Evolutionary conservation across 106 monocot genomes (phyloP).

Genomic region (Acorus gramineus): DNA sequence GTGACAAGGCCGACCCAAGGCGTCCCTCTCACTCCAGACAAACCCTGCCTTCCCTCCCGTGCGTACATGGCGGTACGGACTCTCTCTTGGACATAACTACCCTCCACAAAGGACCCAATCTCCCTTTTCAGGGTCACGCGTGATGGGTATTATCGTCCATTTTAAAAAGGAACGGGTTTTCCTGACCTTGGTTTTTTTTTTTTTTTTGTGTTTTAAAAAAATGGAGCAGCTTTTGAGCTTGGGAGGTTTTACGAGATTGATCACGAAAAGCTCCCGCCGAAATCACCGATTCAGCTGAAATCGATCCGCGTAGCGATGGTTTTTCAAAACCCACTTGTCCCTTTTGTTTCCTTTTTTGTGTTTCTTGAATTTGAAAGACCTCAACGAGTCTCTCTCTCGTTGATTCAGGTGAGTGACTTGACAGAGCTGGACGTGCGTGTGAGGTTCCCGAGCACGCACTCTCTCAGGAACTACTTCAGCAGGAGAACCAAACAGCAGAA

Average conservation of each 20-base stretch:
- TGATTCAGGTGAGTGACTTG: constrained; percentile 46
- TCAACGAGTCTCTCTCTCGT: not conserved
- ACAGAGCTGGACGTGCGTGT: constrained; percentile 53
- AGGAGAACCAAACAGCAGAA: not conserved
- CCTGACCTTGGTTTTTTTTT: too few species aligned
- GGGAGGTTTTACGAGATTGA: constrained; percentile 79
- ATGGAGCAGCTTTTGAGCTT: constrained; percentile 2
- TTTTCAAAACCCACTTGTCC: not conserved
- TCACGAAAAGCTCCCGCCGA: constrained; percentile 64
- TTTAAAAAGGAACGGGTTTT: too few species aligned
- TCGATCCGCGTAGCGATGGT: constrained; percentile 66
- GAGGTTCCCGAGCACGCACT: constrained; percentile 59
- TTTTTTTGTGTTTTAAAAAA: too few species aligned
- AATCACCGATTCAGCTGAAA: constrained; percentile 77
- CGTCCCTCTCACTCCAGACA: too few species aligned
- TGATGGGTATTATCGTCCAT: too few species aligned
- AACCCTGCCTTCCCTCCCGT: too few species aligned
- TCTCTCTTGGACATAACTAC: too few species aligned
- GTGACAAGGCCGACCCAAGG: too few species aligned
- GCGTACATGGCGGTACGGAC: too few species aligned
- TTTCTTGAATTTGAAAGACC: not conserved
- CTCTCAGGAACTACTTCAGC: constrained; percentile 53
- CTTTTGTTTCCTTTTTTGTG: not conserved
- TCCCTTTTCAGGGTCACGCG: too few species aligned
- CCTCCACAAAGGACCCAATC: too few species aligned